Evolutionary conservation across 2,329 filamentous ascomycete species (phyloP).

Genomic region (Aspergillus tubingensis): DNA sequence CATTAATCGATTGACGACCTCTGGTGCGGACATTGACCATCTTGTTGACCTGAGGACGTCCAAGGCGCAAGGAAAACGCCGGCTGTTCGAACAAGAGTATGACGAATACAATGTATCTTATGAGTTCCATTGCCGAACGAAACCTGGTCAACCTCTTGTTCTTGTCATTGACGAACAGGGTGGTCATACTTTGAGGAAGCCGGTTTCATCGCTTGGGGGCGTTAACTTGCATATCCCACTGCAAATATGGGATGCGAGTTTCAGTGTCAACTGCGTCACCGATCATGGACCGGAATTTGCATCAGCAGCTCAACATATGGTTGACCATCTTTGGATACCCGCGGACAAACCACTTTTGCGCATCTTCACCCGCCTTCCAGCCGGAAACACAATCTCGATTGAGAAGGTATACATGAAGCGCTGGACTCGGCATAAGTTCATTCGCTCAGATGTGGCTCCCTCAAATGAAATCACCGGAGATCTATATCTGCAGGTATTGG

Average conservation of each 20-base stretch:
- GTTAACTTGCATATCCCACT: constrained; percentile 44
- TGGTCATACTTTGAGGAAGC: constrained; percentile 28
- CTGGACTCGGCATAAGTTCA: constrained; percentile 33
- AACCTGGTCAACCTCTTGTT: constrained; percentile 31
- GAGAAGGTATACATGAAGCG: constrained; percentile 40
- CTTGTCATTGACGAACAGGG: constrained; percentile 38
- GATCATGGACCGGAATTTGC: constrained; percentile 32
- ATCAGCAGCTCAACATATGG: constrained; percentile 33
- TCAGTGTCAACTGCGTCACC: constrained; percentile 31
- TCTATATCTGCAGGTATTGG: constrained; percentile 39
- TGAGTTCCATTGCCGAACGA: constrained; percentile 44
- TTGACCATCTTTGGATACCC: constrained; percentile 37
- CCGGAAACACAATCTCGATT: constrained; percentile 26
- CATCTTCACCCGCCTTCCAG: constrained; percentile 31
- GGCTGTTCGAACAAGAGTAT: constrained; percentile 32
- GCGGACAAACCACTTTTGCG: constrained; percentile 28
- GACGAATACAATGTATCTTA: constrained; percentile 32
- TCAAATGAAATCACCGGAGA: constrained; percentile 15
- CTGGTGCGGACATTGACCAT: constrained; percentile 44
- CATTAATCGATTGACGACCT: constrained; percentile 40
- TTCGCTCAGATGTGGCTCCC: constrained; percentile 12
- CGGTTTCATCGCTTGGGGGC: constrained; percentile 31
- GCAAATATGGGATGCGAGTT: constrained; percentile 43
- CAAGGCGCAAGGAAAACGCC: constrained; percentile 17
- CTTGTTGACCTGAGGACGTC: constrained; percentile 37